These are phyloP conservation scores for Diphasiastrum complanatum DNA, from an alignment of 83 land plant species.

Conservation along the genomic window DNA sequence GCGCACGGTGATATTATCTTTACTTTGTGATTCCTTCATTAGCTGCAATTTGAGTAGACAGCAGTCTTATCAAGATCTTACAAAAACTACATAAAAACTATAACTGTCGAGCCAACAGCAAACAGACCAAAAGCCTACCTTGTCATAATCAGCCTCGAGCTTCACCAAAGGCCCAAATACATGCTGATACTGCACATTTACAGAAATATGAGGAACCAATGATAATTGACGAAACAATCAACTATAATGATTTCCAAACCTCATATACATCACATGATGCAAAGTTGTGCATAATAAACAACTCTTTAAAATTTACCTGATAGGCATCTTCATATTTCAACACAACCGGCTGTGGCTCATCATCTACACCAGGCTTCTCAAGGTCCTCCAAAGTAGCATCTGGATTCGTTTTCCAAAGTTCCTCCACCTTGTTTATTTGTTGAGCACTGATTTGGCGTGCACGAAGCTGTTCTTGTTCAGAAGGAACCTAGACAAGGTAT, in stretches of 20 bases:
- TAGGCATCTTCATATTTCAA: slow-evolving; percentile 98
- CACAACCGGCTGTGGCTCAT: slow-evolving; percentile 92
- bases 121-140: slow-evolving; percentile 36
- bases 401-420: slow-evolving; percentile 92
- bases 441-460: slow-evolving; percentile 96
- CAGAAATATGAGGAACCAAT: slow-evolving; percentile 11
- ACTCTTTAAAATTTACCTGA: slow-evolving; percentile 50
- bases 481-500: slow-evolving; percentile 71
- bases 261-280: no score
- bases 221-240: background rate
- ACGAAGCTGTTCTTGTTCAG: slow-evolving; percentile 95
- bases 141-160: slow-evolving; percentile 98
- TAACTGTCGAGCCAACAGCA: background rate
- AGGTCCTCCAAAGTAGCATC: slow-evolving; percentile 95
- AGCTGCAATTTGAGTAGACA: slow-evolving; percentile 43
- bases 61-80: background rate
- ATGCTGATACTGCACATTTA: slow-evolving; percentile 78
- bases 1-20: slow-evolving; percentile 85
- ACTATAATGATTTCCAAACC: background rate
- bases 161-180: slow-evolving; percentile 97
- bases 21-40: slow-evolving; percentile 99
- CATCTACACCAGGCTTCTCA: slow-evolving; percentile 99
- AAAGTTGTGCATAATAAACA: no score
- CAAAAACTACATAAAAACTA: background rate
- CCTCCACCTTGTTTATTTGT: slow-evolving; percentile 96